A percentile compares a stretch with the other conserved stretches of the same genome.
Evolutionary conservation across 2,329 filamentous ascomycete species (phyloP).

Genomic region (Ceratocystis eucalypticola): DNA sequence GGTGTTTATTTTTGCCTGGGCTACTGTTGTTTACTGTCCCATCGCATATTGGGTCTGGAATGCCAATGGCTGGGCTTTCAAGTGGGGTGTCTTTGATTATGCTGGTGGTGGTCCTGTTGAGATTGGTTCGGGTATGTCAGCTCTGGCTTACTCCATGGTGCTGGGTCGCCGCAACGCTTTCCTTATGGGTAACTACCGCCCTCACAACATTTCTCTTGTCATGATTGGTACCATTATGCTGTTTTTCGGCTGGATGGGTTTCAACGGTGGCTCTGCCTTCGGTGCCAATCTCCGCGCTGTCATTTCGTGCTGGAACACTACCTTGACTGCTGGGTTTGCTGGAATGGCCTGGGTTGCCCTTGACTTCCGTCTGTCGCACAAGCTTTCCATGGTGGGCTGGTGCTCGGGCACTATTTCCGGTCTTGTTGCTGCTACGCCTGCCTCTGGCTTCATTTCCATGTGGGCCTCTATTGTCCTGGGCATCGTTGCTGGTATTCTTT

Average conservation of each 20-base stretch:
- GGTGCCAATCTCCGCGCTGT: slow-evolving; percentile 86
- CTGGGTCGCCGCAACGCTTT: slow-evolving; percentile 93
- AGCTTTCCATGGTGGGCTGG: slow-evolving; percentile 76
- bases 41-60: slow-evolving; percentile 97
- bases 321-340: slow-evolving; percentile 81
- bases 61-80: slow-evolving; percentile 79
- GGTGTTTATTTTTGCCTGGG: slow-evolving; percentile 95
- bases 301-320: slow-evolving; percentile 98
- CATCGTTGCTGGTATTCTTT: slow-evolving; percentile 49
- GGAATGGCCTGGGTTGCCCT: slow-evolving; percentile 89
- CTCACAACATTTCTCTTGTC: slow-evolving; percentile 96
- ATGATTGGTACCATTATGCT: slow-evolving; percentile 89
- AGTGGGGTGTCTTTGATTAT: slow-evolving; percentile 88
- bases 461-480: slow-evolving; percentile 57
- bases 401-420: slow-evolving; percentile 59
- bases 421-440: slow-evolving; percentile 56
- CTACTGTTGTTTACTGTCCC: slow-evolving; percentile 93
- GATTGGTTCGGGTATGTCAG: slow-evolving; percentile 85
- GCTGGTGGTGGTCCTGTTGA: slow-evolving; percentile 95
- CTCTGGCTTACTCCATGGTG: slow-evolving; percentile 88
- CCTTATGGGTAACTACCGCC: slow-evolving; percentile 99
- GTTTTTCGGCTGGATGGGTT: slow-evolving; percentile 97
- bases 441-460: slow-evolving; percentile 53
- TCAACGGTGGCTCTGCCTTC: slow-evolving; percentile 93
- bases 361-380: slow-evolving; percentile 84